Evolutionary conservation across 192 early-diverging fungal species (phyloP).

Genomic region (Umbelopsis sp.): DNA sequence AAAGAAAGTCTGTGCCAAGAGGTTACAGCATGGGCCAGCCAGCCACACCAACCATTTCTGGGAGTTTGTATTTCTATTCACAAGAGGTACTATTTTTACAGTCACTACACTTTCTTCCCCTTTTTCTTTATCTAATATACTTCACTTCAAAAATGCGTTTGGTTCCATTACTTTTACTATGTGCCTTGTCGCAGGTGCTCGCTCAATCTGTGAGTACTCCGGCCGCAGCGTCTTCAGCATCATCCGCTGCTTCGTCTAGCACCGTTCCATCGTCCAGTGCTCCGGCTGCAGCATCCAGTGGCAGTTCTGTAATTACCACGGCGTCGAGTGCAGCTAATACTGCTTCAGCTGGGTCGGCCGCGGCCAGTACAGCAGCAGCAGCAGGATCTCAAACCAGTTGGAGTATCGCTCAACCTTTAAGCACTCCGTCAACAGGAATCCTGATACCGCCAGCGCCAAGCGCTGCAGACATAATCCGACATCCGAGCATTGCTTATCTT

Average conservation of each 20-base stretch:
- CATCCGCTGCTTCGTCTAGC: neutral
- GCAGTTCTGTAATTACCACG: neutral
- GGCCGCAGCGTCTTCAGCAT: neutral
- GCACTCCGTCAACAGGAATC: neutral
- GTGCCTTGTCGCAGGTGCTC: neutral
- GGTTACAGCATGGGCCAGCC: neutral
- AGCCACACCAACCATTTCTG: conserved; percentile 4
- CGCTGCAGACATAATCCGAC: neutral
- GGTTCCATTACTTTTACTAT: neutral
- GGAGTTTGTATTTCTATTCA: neutral
- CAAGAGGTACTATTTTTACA: neutral
- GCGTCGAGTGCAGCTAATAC: neutral
- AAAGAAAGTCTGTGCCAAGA: neutral
- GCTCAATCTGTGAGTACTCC: conserved; percentile 7
- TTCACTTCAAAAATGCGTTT: neutral
- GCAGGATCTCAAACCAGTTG: neutral
- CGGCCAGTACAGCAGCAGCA: neutral
- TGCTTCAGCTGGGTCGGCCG: neutral
- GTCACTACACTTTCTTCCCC: neutral
- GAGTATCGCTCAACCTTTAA: conserved; percentile 8
- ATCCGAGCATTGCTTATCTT: neutral
- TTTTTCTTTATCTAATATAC: neutral
- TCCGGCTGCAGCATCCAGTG: neutral
- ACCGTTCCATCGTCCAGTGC: neutral
- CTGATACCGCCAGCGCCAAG: neutral